Conservation (phyloP, 2,329 filamentous ascomycete species). For the Venturia carpophila region DNA sequence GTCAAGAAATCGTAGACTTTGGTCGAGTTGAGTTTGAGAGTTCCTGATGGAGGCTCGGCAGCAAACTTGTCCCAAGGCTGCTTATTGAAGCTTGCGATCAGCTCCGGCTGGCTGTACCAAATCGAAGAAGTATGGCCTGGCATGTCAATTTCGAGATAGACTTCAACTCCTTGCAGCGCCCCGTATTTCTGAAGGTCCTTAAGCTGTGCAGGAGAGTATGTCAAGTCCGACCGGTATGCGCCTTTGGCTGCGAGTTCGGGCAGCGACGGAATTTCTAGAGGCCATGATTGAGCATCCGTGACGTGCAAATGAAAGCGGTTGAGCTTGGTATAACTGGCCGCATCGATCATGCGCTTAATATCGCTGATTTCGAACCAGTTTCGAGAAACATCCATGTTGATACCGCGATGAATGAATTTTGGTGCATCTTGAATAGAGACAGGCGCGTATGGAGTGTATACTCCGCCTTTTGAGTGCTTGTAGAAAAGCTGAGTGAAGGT, state of each 20-base stretch:
- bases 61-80: conserved; percentile 48
- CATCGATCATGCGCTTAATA: conserved; percentile 69
- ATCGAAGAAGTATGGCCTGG: conserved; percentile 70
- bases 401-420: conserved; percentile 66
- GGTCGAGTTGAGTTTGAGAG: conserved; percentile 67
- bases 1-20: conserved; percentile 64
- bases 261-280: conserved; percentile 67
- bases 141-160: conserved; percentile 72
- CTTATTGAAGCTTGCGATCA: conserved; percentile 56
- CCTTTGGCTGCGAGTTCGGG: conserved; percentile 65
- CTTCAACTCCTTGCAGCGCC: conserved; percentile 57
- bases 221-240: conserved; percentile 59
- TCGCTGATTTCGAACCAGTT: conserved; percentile 61
- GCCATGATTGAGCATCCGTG: conserved; percentile 81
- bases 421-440: conserved; percentile 66
- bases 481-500: conserved; percentile 77
- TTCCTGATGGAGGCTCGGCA: conserved; percentile 50
- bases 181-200: conserved; percentile 62
- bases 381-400: conserved; percentile 71
- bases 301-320: conserved; percentile 75
- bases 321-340: conserved; percentile 70
- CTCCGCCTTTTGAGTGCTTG: conserved; percentile 51
- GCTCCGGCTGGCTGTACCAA: conserved; percentile 57
- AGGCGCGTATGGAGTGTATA: conserved; percentile 65
- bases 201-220: conserved; percentile 61